These are phyloP conservation scores for Fusarium ramigenum DNA, from an alignment of 2,329 filamentous ascomycete genomes.

Conservation along the genomic window DNA sequence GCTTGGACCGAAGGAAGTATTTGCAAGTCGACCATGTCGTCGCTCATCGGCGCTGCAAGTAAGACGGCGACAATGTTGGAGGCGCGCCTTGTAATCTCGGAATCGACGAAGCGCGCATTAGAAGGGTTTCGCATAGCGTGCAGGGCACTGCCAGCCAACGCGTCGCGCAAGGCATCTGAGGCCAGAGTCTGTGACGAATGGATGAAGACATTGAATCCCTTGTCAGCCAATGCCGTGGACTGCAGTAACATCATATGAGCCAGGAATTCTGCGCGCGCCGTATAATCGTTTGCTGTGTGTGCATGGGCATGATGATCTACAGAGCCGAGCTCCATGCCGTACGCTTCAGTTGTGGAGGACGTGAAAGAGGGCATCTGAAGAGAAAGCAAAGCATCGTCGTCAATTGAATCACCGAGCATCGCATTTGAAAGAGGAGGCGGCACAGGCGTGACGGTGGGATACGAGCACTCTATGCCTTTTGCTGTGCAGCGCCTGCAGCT, in stretches of 20 bases:
- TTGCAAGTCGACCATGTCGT: fast-evolving
- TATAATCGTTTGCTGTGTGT: not conserved
- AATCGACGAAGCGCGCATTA: not conserved
- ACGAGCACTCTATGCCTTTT: not conserved
- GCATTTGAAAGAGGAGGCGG: not conserved
- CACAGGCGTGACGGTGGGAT: not conserved
- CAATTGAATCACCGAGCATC: no score
- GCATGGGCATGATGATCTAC: not conserved
- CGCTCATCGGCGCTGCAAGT: not conserved
- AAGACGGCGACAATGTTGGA: not conserved
- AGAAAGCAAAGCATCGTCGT: not conserved
- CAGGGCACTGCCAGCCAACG: not conserved
- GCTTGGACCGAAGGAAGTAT: not conserved
- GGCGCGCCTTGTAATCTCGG: not conserved
- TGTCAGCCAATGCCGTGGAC: not conserved
- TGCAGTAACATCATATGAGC: not conserved
- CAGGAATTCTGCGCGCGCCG: not conserved
- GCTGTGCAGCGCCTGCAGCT: not conserved
- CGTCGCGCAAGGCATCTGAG: not conserved
- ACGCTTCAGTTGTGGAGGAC: not conserved
- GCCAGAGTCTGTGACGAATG: not conserved
- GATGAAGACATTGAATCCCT: not conserved
- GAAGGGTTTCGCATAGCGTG: not conserved
- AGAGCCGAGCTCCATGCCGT: not conserved
- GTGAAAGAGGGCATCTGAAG: not conserved